phyloP scores from a whole-genome alignment of 768 basidiomycete species.

The Rhodotorula babjevae region DNA sequence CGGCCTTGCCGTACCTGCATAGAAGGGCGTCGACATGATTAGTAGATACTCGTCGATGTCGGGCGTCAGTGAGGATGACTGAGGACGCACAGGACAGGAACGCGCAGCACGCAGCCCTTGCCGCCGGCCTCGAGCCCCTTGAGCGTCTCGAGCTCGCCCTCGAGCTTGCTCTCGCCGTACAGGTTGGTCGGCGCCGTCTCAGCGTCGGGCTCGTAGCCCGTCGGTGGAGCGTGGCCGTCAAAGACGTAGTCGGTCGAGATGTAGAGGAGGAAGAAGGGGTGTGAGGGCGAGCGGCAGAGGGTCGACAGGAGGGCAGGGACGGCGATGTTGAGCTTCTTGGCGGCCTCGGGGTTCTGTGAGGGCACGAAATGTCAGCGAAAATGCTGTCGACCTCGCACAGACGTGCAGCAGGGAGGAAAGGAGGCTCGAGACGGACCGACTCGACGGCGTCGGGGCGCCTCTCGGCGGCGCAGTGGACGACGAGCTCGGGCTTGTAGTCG shows the following conservation, averaged over 20 bases:
- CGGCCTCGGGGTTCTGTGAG: constrained; percentile 62
- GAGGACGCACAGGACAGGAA: constrained; percentile 73
- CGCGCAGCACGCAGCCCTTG: constrained; percentile 66
- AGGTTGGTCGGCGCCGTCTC: constrained; percentile 76
- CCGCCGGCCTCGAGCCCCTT: constrained; percentile 54
- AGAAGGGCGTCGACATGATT: not conserved
- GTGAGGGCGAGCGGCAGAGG: constrained; percentile 57
- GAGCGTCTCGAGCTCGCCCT: constrained; percentile 75
- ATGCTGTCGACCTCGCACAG: too few relatives aligned
- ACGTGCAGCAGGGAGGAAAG: too few relatives aligned
- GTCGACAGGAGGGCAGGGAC: constrained; percentile 69
- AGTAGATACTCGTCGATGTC: too few relatives aligned
- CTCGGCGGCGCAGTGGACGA: constrained; percentile 94
- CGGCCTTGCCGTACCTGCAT: constrained; percentile 75
- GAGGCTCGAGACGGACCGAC: constrained; percentile 61
- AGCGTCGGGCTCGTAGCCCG: constrained; percentile 63
- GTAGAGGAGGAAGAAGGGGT: constrained; percentile 63
- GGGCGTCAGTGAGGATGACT: too few relatives aligned
- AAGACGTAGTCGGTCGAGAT: constrained; percentile 98
- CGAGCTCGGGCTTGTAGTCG: constrained; percentile 63
- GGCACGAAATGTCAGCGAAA: not conserved
- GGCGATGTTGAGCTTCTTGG: constrained; percentile 68
- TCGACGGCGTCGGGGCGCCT: constrained; percentile 87
- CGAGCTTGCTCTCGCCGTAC: constrained; percentile 81
- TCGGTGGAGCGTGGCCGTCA: constrained; percentile 80